A percentile compares a stretch with the other conserved stretches of the same genome.
These are phyloP conservation scores for Adansonia digitata DNA, from an alignment of 345 rosid genomes.

Conservation along the genomic window DNA sequence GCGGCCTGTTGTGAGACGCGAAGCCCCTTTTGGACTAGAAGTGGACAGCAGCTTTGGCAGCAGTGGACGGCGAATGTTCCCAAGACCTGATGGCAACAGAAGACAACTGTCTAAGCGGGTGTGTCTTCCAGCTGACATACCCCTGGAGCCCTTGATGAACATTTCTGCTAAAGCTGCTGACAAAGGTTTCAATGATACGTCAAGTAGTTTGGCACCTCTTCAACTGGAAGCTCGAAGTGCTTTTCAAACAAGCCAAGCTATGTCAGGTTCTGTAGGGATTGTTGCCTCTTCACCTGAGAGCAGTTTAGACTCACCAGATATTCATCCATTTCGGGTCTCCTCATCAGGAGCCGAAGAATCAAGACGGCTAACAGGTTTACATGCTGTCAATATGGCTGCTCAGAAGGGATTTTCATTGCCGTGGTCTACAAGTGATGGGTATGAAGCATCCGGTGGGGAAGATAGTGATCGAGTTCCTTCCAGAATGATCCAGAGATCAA, in stretches of 20 bases:
- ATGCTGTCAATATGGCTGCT: slow-evolving; percentile 41
- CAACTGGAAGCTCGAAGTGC: slow-evolving; percentile 83
- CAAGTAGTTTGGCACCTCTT: slow-evolving; percentile 77
- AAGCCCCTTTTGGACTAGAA: slow-evolving; percentile 50
- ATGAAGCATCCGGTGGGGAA: slow-evolving; percentile 96
- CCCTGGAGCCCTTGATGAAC: slow-evolving; percentile 51
- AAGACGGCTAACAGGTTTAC: slow-evolving; percentile 47
- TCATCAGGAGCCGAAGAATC: slow-evolving; percentile 72
- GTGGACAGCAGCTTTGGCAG: slow-evolving; percentile 67
- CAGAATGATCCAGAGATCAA: slow-evolving; percentile 58
- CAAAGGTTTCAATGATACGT: slow-evolving; percentile 52
- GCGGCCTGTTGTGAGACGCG: slow-evolving; percentile 63
- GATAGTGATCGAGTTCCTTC: slow-evolving; percentile 86
- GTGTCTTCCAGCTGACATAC: slow-evolving; percentile 67
- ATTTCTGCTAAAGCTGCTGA: slow-evolving; percentile 30
- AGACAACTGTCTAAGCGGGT: slow-evolving; percentile 64
- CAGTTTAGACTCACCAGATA: slow-evolving; percentile 86
- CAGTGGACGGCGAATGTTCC: slow-evolving; percentile 62
- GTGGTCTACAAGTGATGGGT: slow-evolving; percentile 89
- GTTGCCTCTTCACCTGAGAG: slow-evolving; percentile 90
- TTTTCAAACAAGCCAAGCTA: slow-evolving; percentile 81
- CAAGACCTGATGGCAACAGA: slow-evolving; percentile 52
- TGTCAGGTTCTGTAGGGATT: slow-evolving; percentile 64
- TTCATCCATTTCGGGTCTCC: slow-evolving; percentile 79
- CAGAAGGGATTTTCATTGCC: slow-evolving; percentile 64